A percentile compares a stretch with the other conserved stretches of the same genome.
phyloP scores from a whole-genome alignment of 164 flowering plant species.

The Chloranthus sessilifolius region DNA sequence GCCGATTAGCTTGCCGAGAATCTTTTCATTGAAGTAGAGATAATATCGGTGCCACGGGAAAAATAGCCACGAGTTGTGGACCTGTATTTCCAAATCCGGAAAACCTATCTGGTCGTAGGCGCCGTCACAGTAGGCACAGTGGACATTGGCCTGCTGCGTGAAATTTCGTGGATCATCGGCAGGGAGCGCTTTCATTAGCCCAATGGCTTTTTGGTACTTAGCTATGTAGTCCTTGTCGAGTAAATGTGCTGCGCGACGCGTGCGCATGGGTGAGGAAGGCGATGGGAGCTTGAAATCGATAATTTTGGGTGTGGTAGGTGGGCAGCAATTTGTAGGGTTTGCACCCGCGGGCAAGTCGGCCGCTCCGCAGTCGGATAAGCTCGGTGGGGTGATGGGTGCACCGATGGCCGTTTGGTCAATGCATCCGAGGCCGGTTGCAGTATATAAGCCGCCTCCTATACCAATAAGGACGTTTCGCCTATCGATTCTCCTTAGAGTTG shows the following conservation, averaged over 20 bases:
- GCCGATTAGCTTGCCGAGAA: constrained; percentile 29
- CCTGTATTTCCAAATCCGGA: constrained; percentile 25
- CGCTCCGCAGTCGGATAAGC: constrained; percentile 22
- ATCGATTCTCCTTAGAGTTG: too few relatives aligned
- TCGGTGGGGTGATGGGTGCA: constrained; percentile 28
- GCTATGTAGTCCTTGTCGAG: constrained; percentile 23
- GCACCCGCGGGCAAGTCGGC: constrained; percentile 28
- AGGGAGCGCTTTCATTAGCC: constrained; percentile 47
- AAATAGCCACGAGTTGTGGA: constrained; percentile 38
- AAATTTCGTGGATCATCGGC: constrained; percentile 31
- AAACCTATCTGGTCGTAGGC: constrained; percentile 29
- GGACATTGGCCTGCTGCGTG: constrained; percentile 34
- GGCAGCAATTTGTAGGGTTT: constrained; percentile 27
- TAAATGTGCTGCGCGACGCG: constrained; percentile 38
- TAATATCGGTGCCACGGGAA: constrained; percentile 36
- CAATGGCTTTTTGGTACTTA: constrained; percentile 32
- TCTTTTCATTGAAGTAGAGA: constrained; percentile 37
- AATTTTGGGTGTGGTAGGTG: constrained; percentile 21
- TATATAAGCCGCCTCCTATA: constrained; percentile 31
- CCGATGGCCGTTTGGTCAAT: constrained; percentile 19
- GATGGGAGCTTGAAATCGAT: constrained; percentile 31
- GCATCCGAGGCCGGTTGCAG: constrained; percentile 18
- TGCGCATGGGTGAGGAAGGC: constrained; percentile 11
- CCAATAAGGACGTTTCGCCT: constrained; percentile 32
- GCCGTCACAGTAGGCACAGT: constrained; percentile 41